Evolutionary conservation across 305 asterid genomes (phyloP), one percentile per base, ranked within the genome.

Genomic region (Rubia balearica): DNA sequence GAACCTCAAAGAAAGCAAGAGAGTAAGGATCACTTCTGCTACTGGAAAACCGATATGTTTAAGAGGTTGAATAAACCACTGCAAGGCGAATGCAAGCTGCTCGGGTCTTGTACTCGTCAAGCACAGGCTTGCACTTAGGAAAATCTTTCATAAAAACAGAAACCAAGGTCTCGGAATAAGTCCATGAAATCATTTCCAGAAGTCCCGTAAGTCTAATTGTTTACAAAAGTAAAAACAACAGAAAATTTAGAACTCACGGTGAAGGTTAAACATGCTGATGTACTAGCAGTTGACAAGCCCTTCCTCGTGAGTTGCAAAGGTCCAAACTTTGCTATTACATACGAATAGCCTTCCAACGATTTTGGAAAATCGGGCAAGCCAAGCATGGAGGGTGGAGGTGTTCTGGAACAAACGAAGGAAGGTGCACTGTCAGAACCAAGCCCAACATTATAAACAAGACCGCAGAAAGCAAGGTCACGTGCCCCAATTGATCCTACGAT

Each of bases 101-200:
- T 93, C 98, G 0, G 98, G 82, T 6, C 89, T 87, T 68, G 98
- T 92, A 73, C 96, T 92, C 42, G 98, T 84, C 76, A 92, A 79
- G 86, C 92, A 89, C 75, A 92, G 96, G 79, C 98, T 92, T 30
- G 98, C 98, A 80, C 98, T 92, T 86, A 90, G 98, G 81, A 92
- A 90, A 76, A 92, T 84, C 98, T 92, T 80, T 61, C 63, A 80
- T 38, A 51, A 77, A 74, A 78, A 72, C 14, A 76, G 59, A 78
- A 24, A 63, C 56, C 53, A 64, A 59, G 43, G 33, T 65, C 65
- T 78, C 67, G 81, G 81, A 79, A 61, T 72, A 65, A 61, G 33
- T 67, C 53, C 45, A 74, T 33, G 38, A 65, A 41, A 59, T 41
- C 56, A 65, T 24, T 63, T 65, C 59, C 59, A 55, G 43, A 51